A percentile compares a stretch with the other conserved stretches of the same genome.
Conservation (phyloP, 148 eudicot genomes). For the Nyssa sinensis region DNA sequence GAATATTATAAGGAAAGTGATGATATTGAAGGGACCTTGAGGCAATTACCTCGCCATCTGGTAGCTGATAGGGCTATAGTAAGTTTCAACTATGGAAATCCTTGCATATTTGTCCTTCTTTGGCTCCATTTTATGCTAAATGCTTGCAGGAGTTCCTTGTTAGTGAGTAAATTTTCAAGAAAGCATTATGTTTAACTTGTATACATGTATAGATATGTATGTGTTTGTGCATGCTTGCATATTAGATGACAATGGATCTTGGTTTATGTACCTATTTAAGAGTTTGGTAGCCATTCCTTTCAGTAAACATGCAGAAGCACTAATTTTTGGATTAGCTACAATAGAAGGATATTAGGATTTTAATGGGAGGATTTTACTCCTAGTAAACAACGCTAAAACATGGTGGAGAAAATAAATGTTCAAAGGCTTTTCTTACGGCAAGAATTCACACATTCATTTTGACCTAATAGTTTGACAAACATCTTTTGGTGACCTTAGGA, state of each 20-base stretch:
- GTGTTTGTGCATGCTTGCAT: too few species aligned
- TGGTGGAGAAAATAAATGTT: background rate
- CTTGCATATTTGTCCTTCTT: background rate
- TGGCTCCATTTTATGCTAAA: background rate
- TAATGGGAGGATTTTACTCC: too few species aligned
- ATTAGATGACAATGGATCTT: background rate
- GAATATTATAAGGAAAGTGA: constrained; percentile 80
- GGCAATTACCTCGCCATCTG: constrained; percentile 74
- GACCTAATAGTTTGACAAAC: background rate
- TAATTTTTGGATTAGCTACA: background rate
- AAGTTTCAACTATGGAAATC: constrained; percentile 31
- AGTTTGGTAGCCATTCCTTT: background rate
- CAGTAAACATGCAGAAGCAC: too few species aligned
- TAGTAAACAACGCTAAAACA: background rate
- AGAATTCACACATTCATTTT: background rate
- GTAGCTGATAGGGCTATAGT: constrained; percentile 95
- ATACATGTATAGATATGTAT: too few species aligned
- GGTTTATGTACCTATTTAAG: background rate
- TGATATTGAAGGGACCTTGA: constrained; percentile 80
- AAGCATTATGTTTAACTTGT: too few species aligned
- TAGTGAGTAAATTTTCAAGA: background rate
- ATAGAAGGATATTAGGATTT: too few species aligned
- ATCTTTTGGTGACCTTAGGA: background rate
- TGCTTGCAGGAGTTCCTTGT: background rate
- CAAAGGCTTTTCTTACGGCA: background rate